phyloP scores from a whole-genome alignment of 2,329 filamentous ascomycete species.

The Fusarium hainanense region DNA sequence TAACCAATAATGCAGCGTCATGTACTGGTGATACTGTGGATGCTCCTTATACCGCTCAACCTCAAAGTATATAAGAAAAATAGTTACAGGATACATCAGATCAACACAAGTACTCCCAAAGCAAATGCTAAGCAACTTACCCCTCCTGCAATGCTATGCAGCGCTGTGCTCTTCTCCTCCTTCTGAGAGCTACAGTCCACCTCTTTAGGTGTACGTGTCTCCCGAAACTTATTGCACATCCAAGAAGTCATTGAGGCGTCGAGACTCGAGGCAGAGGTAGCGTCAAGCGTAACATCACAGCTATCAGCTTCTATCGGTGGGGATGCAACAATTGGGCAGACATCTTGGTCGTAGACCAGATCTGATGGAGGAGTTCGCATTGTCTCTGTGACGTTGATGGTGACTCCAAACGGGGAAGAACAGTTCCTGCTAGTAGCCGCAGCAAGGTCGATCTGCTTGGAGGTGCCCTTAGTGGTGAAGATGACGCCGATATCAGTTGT shows the following conservation, averaged over 20 bases:
- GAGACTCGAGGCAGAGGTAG: background rate
- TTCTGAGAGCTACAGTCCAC: background rate
- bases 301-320: background rate
- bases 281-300: background rate
- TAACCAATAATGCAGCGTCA: no score
- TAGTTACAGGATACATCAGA: no score
- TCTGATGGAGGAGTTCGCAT: no score
- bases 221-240: background rate
- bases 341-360: background rate
- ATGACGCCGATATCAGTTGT: background rate
- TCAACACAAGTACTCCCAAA: no score
- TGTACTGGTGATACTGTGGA: no score
- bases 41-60: no score
- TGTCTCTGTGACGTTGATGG: background rate
- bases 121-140: rapidly evolving
- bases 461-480: background rate
- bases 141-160: background rate
- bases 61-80: no score
- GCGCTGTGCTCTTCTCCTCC: background rate
- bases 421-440: background rate
- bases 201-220: background rate
- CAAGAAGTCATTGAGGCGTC: background rate
- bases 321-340: background rate
- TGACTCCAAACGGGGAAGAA: background rate
- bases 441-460: background rate